Conservation (phyloP, 1,284 basidiomycete genomes). For the Mycena citricolor region DNA sequence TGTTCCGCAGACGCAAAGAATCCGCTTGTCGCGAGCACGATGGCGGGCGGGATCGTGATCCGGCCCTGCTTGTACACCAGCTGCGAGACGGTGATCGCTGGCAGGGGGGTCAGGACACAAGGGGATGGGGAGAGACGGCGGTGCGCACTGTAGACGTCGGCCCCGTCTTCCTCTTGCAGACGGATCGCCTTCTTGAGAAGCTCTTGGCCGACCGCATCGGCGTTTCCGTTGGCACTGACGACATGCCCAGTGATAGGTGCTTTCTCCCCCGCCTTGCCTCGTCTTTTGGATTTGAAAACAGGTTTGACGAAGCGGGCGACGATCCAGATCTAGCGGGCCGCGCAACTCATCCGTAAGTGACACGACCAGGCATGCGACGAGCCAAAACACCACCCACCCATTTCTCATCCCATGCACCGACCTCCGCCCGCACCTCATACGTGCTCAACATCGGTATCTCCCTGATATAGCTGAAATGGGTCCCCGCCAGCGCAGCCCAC, state of each 20-base stretch:
- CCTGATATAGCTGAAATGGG: slow-evolving; percentile 72
- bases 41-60: slow-evolving; percentile 54
- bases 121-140: not conserved
- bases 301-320: slow-evolving; percentile 61
- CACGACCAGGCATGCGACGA: not conserved
- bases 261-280: not conserved
- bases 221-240: not conserved
- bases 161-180: not conserved
- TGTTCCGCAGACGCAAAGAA: slow-evolving; percentile 22
- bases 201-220: not conserved
- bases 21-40: slow-evolving; percentile 39
- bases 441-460: slow-evolving; percentile 74
- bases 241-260: not conserved
- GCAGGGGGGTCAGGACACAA: not conserved
- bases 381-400: slow-evolving; percentile 56
- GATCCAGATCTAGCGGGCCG: slow-evolving; percentile 43
- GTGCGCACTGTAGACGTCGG: not conserved
- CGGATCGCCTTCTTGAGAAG: not conserved
- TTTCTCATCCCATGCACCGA: slow-evolving; percentile 82
- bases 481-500: slow-evolving; percentile 71
- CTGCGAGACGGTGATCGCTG: slow-evolving; percentile 44
- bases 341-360: not conserved
- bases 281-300: slow-evolving; percentile 1
- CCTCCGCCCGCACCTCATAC: slow-evolving; percentile 69
- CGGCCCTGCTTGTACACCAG: slow-evolving; percentile 58